Evolutionary conservation across 192 early-diverging fungal genomes (phyloP).

Genomic region (Lunasporangiospora selenospora): DNA sequence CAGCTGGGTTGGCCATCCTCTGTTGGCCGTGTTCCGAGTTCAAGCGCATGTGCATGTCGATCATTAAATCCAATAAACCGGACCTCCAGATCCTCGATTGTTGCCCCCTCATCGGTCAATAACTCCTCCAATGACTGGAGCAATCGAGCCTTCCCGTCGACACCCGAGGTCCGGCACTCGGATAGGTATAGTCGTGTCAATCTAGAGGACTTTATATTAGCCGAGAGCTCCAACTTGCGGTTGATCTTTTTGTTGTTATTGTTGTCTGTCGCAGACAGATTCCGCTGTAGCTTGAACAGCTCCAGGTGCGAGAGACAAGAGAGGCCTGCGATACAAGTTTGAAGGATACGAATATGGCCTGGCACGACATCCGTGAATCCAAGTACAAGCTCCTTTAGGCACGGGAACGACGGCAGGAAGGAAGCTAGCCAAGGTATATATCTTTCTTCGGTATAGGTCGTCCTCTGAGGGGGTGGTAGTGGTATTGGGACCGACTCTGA

Average conservation of each 20-base stretch:
- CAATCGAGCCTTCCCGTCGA: constrained; percentile 11
- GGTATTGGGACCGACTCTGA: no score
- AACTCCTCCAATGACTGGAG: constrained; percentile 36
- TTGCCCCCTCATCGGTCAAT: constrained; percentile 13
- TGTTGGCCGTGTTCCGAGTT: constrained; percentile 24
- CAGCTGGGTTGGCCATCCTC: neutral
- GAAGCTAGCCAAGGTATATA: constrained; percentile 28
- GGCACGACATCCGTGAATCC: constrained; percentile 31
- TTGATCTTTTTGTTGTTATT: constrained; percentile 2
- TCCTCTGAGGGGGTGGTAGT: no score
- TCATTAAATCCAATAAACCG: constrained; percentile 42
- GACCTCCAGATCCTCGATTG: constrained; percentile 31
- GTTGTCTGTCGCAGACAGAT: constrained; percentile 1
- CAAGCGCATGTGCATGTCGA: constrained; percentile 38
- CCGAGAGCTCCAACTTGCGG: constrained; percentile 33
- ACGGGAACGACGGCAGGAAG: constrained; percentile 9
- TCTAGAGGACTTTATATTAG: constrained; percentile 5
- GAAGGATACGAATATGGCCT: constrained; percentile 33
- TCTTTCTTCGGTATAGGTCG: constrained; percentile 2
- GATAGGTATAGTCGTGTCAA: constrained; percentile 18
- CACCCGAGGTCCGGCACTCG: constrained; percentile 17
- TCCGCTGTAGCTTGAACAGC: constrained; percentile 28
- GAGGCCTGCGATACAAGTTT: constrained; percentile 12
- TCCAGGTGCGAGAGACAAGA: constrained; percentile 19
- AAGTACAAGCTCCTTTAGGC: constrained; percentile 21